Evolutionary conservation across 352 stramenopile species (phyloP).

Genomic region (Globisporangium cederbergense): DNA sequence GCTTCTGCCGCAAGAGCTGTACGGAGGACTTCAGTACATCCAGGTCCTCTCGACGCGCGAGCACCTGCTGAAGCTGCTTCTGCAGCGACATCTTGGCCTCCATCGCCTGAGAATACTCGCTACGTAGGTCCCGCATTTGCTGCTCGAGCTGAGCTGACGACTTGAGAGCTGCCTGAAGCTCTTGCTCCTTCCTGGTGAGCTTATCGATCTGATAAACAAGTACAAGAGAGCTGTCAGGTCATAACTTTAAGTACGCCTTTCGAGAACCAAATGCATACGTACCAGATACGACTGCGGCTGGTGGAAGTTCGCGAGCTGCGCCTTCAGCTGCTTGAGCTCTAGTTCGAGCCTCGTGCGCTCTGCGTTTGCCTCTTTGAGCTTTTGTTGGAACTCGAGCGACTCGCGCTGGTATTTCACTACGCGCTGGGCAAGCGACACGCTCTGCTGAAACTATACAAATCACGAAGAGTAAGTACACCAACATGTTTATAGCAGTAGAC

Average conservation of each 20-base stretch:
- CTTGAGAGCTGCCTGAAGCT: conserved; percentile 30
- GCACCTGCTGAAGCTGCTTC: conserved; percentile 60
- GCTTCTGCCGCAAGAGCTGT: conserved; percentile 34
- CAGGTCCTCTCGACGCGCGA: conserved; percentile 56
- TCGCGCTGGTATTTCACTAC: conserved; percentile 67
- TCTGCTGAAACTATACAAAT: conserved; percentile 68
- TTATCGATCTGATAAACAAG: conserved; percentile 53
- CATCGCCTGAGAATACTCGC: conserved; percentile 32
- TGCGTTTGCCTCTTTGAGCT: conserved; percentile 25
- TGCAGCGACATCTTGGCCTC: conserved; percentile 53
- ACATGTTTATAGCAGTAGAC: not conserved
- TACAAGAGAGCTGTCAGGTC: not conserved
- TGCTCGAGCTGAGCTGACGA: conserved; percentile 26
- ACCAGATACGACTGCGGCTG: conserved; percentile 78
- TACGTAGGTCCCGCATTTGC: conserved; percentile 41
- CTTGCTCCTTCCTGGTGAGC: conserved; percentile 38
- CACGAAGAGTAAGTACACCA: not conserved
- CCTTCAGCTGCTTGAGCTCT: conserved; percentile 30
- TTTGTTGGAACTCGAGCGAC: conserved; percentile 34
- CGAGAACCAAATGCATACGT: not conserved
- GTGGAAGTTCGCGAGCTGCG: conserved; percentile 46
- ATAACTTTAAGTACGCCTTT: not conserved
- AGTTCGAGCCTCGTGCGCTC: conserved; percentile 31
- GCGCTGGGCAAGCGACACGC: conserved; percentile 59
- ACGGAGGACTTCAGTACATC: conserved; percentile 63